phyloP scores from a whole-genome alignment of 2,329 filamentous ascomycete genomes.

The Rhexocercosporidium sp. region DNA sequence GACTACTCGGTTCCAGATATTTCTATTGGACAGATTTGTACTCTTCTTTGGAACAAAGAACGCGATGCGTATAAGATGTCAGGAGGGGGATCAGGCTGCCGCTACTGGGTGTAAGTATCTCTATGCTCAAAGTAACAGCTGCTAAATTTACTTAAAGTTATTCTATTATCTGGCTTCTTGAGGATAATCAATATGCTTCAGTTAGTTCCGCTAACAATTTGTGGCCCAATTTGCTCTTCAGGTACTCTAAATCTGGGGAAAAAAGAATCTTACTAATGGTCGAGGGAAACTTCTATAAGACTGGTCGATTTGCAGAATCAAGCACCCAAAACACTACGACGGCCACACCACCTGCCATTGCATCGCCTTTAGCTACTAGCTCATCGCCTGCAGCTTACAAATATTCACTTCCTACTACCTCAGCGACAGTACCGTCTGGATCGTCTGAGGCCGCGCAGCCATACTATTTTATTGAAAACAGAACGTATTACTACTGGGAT shows the following conservation, averaged over 20 bases:
- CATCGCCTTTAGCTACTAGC: neutral
- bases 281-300: conserved; percentile 11
- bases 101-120: conserved; percentile 21
- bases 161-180: conserved; percentile 18
- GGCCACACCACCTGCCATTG: conserved; percentile 15
- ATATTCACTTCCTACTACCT: no score
- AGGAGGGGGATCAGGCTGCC: conserved; percentile 17
- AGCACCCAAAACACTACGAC: no score
- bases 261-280: conserved; percentile 20
- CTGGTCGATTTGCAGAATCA: neutral
- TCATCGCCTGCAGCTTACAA: conserved; percentile 14
- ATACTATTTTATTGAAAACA: conserved; percentile 20
- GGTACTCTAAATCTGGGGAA: conserved; percentile 21
- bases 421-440: neutral
- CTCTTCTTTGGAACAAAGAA: conserved; percentile 18
- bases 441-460: conserved; percentile 14
- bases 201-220: conserved; percentile 12
- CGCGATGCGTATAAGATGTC: conserved; percentile 20
- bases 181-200: conserved; percentile 14
- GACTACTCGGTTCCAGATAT: conserved; percentile 20
- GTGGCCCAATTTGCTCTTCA: conserved; percentile 20
- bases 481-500: conserved; percentile 20
- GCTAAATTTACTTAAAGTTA: conserved; percentile 22
- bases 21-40: conserved; percentile 14
- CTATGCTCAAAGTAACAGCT: conserved; percentile 13